Conservation (phyloP, 192 early-diverging fungal genomes). For the Rhizoclosmatium globosum region DNA sequence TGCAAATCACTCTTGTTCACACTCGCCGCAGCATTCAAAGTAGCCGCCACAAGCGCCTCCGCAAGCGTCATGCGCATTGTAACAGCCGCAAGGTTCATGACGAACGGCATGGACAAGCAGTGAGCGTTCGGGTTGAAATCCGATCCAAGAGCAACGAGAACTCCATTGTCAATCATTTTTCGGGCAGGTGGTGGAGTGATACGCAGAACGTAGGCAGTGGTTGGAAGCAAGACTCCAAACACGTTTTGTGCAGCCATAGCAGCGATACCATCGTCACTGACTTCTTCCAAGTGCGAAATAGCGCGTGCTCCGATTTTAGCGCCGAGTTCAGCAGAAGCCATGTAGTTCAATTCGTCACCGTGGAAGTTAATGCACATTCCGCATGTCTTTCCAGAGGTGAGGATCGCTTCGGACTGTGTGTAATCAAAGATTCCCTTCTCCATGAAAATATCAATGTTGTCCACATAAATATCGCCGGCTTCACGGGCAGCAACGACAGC, state of each 20-base stretch:
- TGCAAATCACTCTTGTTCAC: conserved; percentile 30
- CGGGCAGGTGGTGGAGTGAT: conserved; percentile 37
- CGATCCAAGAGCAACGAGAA: conserved; percentile 28
- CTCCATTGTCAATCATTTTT: conserved; percentile 28
- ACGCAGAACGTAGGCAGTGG: conserved; percentile 37
- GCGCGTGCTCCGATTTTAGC: conserved; percentile 36
- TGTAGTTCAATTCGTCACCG: conserved; percentile 36
- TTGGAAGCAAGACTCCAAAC: conserved; percentile 34
- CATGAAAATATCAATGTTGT: conserved; percentile 40
- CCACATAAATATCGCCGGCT: conserved; percentile 29
- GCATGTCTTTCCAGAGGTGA: conserved; percentile 23
- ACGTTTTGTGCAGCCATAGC: conserved; percentile 29
- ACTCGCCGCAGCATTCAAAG: conserved; percentile 33
- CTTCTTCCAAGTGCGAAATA: conserved; percentile 35
- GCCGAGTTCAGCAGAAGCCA: conserved; percentile 32
- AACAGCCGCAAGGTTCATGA: conserved; percentile 39
- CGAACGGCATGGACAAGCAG: conserved; percentile 37
- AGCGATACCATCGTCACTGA: conserved; percentile 20
- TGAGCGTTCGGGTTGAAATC: conserved; percentile 41
- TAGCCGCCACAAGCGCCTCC: conserved; percentile 37
- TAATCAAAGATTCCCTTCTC: conserved; percentile 38
- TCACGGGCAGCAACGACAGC: conserved; percentile 25
- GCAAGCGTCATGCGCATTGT: conserved; percentile 33
- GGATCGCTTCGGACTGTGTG: conserved; percentile 15
- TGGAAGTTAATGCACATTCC: conserved; percentile 43